phyloP scores from a whole-genome alignment of 1,139 yeast species.

The Kazachstania sp. region DNA sequence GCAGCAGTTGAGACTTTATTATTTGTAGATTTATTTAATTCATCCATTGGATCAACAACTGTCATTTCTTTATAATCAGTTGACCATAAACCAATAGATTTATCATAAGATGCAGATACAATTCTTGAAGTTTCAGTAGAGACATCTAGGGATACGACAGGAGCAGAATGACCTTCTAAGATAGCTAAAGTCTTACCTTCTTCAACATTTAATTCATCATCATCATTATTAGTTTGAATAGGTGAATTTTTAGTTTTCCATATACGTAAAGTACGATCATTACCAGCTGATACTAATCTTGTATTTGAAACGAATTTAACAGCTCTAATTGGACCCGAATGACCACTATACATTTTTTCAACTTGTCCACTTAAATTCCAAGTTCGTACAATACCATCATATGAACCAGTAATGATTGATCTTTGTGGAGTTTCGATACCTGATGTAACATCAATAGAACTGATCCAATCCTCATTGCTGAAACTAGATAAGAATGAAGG shows the following conservation, averaged over 20 bases:
- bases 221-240: slow-evolving; percentile 32
- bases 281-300: slow-evolving; percentile 75
- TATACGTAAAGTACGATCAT: slow-evolving; percentile 78
- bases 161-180: slow-evolving; percentile 81
- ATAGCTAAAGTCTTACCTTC: slow-evolving; percentile 74
- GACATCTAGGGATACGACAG: slow-evolving; percentile 71
- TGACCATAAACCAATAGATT: slow-evolving; percentile 78
- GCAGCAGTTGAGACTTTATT: slow-evolving; percentile 58
- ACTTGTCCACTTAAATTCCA: slow-evolving; percentile 82
- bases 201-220: slow-evolving; percentile 45
- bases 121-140: slow-evolving; percentile 46
- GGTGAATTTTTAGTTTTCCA: slow-evolving; percentile 62
- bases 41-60: slow-evolving; percentile 53
- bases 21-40: slow-evolving; percentile 34
- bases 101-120: slow-evolving; percentile 78
- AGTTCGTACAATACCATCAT: slow-evolving; percentile 88
- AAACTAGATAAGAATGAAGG: slow-evolving; percentile 86
- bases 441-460: slow-evolving; percentile 44
- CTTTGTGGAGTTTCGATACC: slow-evolving; percentile 29
- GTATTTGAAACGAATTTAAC: slow-evolving; percentile 72
- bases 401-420: slow-evolving; percentile 71
- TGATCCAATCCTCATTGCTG: slow-evolving; percentile 93
- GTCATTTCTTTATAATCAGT: slow-evolving; percentile 78
- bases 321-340: slow-evolving; percentile 73
- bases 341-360: slow-evolving; percentile 77